phyloP scores from a whole-genome alignment of 2,329 filamentous ascomycete species.

The Hansfordia pulvinata region DNA sequence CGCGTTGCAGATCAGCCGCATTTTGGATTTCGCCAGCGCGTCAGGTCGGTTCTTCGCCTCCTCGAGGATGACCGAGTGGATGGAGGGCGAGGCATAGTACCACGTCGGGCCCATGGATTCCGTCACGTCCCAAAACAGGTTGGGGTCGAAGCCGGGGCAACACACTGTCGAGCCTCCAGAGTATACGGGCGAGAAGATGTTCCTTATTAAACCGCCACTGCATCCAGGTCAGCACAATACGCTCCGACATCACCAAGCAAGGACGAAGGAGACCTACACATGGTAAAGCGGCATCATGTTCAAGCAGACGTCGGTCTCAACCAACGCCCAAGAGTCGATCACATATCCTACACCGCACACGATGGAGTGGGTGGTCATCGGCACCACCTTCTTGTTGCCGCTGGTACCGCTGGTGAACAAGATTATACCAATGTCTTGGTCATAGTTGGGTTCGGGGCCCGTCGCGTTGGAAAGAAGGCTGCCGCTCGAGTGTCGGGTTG shows the following conservation, averaged over 20 bases:
- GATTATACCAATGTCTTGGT: constrained; percentile 33
- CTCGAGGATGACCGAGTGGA: constrained; percentile 40
- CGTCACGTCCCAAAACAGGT: constrained; percentile 40
- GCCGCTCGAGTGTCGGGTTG: constrained; percentile 6
- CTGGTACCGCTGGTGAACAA: constrained; percentile 45
- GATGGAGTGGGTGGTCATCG: constrained; percentile 34
- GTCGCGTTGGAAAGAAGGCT: neutral
- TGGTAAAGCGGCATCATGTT: constrained; percentile 49
- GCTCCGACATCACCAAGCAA: neutral
- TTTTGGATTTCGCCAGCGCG: constrained; percentile 25
- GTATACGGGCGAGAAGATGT: constrained; percentile 39
- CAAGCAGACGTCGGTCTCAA: constrained; percentile 30
- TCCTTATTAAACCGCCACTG: constrained; percentile 37
- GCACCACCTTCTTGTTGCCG: constrained; percentile 44
- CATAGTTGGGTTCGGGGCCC: constrained; percentile 20
- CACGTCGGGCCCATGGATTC: constrained; percentile 33
- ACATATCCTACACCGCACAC: constrained; percentile 36
- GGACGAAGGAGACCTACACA: constrained; percentile 23
- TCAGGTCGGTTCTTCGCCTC: constrained; percentile 24
- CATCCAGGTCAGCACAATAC: constrained; percentile 1
- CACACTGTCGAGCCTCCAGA: constrained; percentile 39
- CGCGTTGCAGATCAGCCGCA: constrained; percentile 41
- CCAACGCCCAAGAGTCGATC: constrained; percentile 37
- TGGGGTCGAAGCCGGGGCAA: constrained; percentile 38
- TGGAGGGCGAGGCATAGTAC: constrained; percentile 45